A percentile compares a stretch with the other conserved stretches of the same genome.
Evolutionary conservation across 352 stramenopile species (phyloP).

Genomic region (Globisporangium megalacanthum): DNA sequence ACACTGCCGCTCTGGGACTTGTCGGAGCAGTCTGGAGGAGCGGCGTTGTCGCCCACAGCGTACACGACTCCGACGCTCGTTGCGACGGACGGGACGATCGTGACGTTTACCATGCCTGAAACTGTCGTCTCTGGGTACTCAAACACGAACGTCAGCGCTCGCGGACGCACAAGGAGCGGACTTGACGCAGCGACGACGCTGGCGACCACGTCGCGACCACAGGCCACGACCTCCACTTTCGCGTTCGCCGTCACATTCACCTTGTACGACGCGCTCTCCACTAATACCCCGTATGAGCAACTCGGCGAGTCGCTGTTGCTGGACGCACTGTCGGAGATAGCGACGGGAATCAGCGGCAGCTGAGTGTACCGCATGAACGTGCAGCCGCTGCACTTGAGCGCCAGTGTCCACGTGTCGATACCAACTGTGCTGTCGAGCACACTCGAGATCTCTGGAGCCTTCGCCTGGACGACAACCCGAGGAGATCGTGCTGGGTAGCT

Average conservation of each 20-base stretch:
- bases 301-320: slow-evolving; percentile 19
- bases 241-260: slow-evolving; percentile 32
- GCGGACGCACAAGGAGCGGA: slow-evolving; percentile 27
- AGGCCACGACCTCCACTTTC: slow-evolving; percentile 38
- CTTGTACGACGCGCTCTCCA: slow-evolving; percentile 11
- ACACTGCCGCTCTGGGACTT: slow-evolving; percentile 10
- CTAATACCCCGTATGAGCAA: slow-evolving; percentile 29
- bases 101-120: slow-evolving; percentile 41
- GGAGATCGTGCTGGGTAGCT: slow-evolving; percentile 45
- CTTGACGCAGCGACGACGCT: slow-evolving; percentile 26
- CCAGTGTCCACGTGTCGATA: slow-evolving; percentile 37
- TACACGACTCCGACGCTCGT: slow-evolving; percentile 24
- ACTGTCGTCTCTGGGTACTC: slow-evolving; percentile 28
- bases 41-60: slow-evolving; percentile 2
- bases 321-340: background rate
- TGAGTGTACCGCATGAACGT: slow-evolving; percentile 44
- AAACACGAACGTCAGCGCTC: slow-evolving; percentile 31
- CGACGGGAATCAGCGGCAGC: slow-evolving; percentile 7
- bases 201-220: slow-evolving; percentile 23
- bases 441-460: slow-evolving; percentile 25
- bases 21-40: slow-evolving; percentile 8
- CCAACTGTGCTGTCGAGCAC: slow-evolving; percentile 19
- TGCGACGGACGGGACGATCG: slow-evolving; percentile 18
- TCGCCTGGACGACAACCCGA: slow-evolving; percentile 37
- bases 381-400: slow-evolving; percentile 31